Conservation (phyloP, 176 grass and related monocot species). For the Aegilops speltoides region DNA sequence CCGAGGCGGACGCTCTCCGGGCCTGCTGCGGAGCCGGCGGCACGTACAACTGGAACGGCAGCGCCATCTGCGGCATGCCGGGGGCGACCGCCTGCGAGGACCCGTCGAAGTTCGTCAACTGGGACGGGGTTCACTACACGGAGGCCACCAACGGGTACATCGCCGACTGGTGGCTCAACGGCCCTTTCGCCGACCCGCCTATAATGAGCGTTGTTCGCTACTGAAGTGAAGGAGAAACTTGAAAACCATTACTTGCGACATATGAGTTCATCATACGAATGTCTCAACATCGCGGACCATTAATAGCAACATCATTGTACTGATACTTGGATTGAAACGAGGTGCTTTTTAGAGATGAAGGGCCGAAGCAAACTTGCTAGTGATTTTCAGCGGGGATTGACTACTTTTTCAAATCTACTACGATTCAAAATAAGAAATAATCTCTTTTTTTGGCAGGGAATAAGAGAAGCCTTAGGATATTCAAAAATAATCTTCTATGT, state of each 20-base stretch:
- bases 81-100: background rate
- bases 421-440: no score
- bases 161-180: slow-evolving; percentile 6
- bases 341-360: no score
- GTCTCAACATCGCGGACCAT: no score
- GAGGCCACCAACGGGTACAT: slow-evolving; percentile 22
- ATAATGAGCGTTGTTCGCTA: background rate
- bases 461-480: no score
- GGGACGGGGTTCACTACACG: slow-evolving; percentile 37
- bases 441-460: no score
- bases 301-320: no score
- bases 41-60: slow-evolving; percentile 17
- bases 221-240: background rate
- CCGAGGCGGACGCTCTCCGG: background rate
- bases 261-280: background rate
- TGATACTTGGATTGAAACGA: no score
- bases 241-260: background rate
- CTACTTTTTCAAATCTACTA: no score
- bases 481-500: no score
- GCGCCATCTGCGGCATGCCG: slow-evolving; percentile 15
- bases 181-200: slow-evolving; percentile 16
- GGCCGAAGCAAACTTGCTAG: no score
- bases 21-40: slow-evolving; percentile 27
- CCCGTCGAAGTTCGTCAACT: background rate
- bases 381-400: no score